phyloP scores from a whole-genome alignment of 31 red algal genomes.

The Odonthalia washingtoniensis region DNA sequence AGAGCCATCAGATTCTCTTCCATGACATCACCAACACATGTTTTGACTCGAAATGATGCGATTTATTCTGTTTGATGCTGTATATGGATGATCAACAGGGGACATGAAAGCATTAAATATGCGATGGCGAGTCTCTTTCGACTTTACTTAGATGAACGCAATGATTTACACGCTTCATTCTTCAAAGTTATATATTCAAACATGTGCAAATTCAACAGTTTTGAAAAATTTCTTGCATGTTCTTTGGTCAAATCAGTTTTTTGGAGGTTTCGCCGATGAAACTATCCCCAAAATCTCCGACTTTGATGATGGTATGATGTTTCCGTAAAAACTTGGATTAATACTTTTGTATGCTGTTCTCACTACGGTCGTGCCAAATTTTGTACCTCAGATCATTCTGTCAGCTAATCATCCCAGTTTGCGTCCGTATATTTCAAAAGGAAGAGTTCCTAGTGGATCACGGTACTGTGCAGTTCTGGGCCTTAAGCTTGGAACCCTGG shows the following conservation, averaged over 20 bases:
- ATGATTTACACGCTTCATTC: slow-evolving; percentile 37
- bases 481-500: too few relatives aligned
- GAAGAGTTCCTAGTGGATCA: slow-evolving; percentile 10
- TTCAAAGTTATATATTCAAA: slow-evolving; percentile 23
- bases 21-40: slow-evolving; percentile 26
- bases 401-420: slow-evolving; percentile 75
- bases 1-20: slow-evolving; percentile 41
- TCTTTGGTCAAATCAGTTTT: slow-evolving; percentile 67
- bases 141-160: slow-evolving; percentile 46
- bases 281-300: slow-evolving; percentile 34
- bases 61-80: slow-evolving; percentile 58
- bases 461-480: slow-evolving; percentile 59
- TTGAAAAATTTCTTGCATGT: slow-evolving; percentile 47
- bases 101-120: slow-evolving; percentile 24
- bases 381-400: slow-evolving; percentile 45
- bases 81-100: slow-evolving; percentile 48
- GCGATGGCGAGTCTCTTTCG: slow-evolving; percentile 44
- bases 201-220: not conserved
- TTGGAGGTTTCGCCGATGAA: slow-evolving; percentile 13
- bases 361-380: slow-evolving; percentile 43
- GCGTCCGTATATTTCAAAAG: not conserved
- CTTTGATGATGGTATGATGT: slow-evolving; percentile 55
- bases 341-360: slow-evolving; percentile 56
- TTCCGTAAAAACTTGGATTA: slow-evolving; percentile 49
- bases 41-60: slow-evolving; percentile 40